A percentile compares a stretch with the other conserved stretches of the same genome.
Conservation (phyloP, 2,329 filamentous ascomycete genomes). For the Exophiala sp. region DNA sequence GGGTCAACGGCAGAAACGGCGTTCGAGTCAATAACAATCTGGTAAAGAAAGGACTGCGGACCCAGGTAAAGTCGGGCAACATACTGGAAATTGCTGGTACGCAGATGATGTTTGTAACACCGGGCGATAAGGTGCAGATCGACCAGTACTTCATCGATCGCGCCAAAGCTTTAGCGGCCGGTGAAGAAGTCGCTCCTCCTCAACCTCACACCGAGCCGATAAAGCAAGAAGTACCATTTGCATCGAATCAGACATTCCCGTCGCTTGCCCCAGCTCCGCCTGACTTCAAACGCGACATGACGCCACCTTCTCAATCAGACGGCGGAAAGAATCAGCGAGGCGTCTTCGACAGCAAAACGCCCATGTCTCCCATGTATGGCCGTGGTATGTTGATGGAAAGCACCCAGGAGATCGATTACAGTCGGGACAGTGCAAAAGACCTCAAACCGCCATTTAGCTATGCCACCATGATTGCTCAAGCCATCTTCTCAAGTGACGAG, state of each 20-base stretch:
- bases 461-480: constrained; percentile 93
- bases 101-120: constrained; percentile 99
- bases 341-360: constrained; percentile 36
- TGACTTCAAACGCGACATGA: constrained; percentile 40
- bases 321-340: constrained; percentile 30
- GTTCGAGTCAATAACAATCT: constrained; percentile 73
- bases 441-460: constrained; percentile 97
- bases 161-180: constrained; percentile 49
- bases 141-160: constrained; percentile 67
- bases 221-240: constrained; percentile 10
- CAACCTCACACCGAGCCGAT: constrained; percentile 37
- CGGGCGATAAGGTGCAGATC: constrained; percentile 67
- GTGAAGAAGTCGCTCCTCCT: constrained; percentile 39
- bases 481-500: constrained; percentile 80
- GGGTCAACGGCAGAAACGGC: constrained; percentile 87
- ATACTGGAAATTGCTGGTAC: constrained; percentile 88
- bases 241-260: constrained; percentile 16
- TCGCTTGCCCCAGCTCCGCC: constrained; percentile 43
- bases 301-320: constrained; percentile 24
- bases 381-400: constrained; percentile 53
- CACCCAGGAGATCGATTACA: constrained; percentile 55
- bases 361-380: constrained; percentile 48
- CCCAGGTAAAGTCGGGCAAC: constrained; percentile 74
- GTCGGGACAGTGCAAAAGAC: constrained; percentile 78
- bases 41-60: constrained; percentile 64